Conservation (phyloP, 78 protist species). For the Bigelowiella natans region DNA sequence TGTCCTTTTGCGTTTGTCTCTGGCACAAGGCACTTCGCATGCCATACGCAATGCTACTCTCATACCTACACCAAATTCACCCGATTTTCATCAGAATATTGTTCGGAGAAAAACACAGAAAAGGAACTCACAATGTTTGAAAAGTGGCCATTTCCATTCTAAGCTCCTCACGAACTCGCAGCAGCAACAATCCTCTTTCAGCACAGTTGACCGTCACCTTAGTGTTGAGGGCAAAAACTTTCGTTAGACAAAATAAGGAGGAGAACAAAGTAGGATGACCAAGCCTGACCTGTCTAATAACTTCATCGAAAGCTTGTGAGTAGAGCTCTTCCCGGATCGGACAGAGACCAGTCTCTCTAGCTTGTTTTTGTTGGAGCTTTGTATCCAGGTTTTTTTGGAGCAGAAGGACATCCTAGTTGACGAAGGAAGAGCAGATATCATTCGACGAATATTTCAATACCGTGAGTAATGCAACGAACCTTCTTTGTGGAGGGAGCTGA, state of each 20-base stretch:
- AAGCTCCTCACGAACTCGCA: constrained; percentile 74
- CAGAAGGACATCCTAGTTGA: constrained; percentile 67
- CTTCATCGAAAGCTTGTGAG: constrained; percentile 58
- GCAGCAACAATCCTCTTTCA: constrained; percentile 75
- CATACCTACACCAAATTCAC: not conserved
- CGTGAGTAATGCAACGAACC: too few relatives aligned
- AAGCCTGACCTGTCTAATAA: not conserved
- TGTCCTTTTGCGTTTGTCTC: not conserved
- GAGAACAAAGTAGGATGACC: too few relatives aligned
- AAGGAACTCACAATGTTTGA: constrained; percentile 46
- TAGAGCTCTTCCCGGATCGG: constrained; percentile 74
- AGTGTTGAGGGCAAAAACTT: too few relatives aligned
- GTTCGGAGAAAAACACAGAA: not conserved
- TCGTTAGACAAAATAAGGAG: too few relatives aligned
- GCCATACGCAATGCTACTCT: constrained; percentile 14
- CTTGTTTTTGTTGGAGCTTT: constrained; percentile 48
- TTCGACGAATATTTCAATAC: too few relatives aligned
- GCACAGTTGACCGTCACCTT: constrained; percentile 80
- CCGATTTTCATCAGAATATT: not conserved
- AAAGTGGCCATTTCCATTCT: constrained; percentile 71
- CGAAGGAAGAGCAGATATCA: not conserved
- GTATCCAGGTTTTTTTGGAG: constrained; percentile 55
- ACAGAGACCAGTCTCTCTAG: constrained; percentile 80
- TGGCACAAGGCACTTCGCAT: not conserved
- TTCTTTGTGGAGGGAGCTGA: constrained; percentile 65